phyloP scores from a whole-genome alignment of 2,329 filamentous ascomycete species.

The Colletotrichum costaricense region DNA sequence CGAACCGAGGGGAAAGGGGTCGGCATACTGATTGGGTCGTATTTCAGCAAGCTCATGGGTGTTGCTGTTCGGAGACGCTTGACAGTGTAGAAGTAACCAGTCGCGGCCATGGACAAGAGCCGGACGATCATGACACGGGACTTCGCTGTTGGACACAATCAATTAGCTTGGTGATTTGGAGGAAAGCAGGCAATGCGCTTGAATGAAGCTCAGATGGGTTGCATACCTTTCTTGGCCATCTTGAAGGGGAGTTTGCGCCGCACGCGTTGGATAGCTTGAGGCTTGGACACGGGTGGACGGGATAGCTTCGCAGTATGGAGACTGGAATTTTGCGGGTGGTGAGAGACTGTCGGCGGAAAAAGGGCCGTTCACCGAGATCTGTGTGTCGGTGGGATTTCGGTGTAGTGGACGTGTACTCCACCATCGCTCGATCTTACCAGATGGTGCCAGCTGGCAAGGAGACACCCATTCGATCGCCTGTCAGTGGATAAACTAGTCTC shows the following conservation, averaged over 20 bases:
- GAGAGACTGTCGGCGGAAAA: slow-evolving; percentile 23
- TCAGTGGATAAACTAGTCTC: not conserved
- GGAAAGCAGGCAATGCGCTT: no score
- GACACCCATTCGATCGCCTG: no score
- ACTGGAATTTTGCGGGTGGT: slow-evolving; percentile 28
- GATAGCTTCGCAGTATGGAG: slow-evolving; percentile 4
- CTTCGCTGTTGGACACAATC: slow-evolving; percentile 71
- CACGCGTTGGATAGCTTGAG: slow-evolving; percentile 17
- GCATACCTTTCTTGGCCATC: slow-evolving; percentile 37
- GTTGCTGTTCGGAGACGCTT: slow-evolving; percentile 82
- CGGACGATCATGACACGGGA: slow-evolving; percentile 93
- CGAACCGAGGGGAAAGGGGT: no score
- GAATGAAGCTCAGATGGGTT: not conserved
- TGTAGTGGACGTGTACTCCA: not conserved
- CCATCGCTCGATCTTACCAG: no score
- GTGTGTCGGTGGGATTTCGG: not conserved
- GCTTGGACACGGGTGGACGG: slow-evolving; percentile 30
- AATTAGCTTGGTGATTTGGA: slow-evolving; percentile 3
- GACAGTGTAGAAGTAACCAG: slow-evolving; percentile 95
- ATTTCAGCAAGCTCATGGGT: slow-evolving; percentile 97
- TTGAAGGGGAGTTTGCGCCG: slow-evolving; percentile 18
- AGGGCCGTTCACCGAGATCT: slow-evolving; percentile 28
- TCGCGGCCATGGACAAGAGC: slow-evolving; percentile 98
- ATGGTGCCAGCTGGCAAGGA: not conserved
- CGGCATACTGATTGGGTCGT: slow-evolving; percentile 88